Conservation (phyloP, 345 rosid genomes). For the Anacardium occidentale region DNA sequence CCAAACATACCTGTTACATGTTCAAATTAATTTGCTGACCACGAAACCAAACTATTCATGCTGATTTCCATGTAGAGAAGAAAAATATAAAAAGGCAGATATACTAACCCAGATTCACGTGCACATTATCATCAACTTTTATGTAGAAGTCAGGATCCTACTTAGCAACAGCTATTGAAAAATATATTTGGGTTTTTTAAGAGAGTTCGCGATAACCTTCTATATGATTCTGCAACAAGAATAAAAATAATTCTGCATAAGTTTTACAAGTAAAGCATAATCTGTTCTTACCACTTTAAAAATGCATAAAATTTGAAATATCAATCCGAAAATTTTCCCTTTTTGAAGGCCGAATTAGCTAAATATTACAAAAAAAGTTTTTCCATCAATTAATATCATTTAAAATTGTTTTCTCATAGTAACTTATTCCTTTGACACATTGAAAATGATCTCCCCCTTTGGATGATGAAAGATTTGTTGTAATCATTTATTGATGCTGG, state of each 20-base stretch:
- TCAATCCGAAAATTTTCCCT: not conserved
- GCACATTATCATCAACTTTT: constrained; percentile 80
- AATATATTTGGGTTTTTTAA: constrained; percentile 66
- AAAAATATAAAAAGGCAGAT: constrained; percentile 2
- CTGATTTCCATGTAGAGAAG: constrained; percentile 16
- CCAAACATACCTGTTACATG: constrained; percentile 60
- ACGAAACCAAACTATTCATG: constrained; percentile 1
- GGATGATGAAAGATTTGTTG: not conserved
- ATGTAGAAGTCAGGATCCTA: constrained; percentile 88
- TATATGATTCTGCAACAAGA: constrained; percentile 60
- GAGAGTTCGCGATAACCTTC: constrained; percentile 79
- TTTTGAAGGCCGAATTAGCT: not conserved
- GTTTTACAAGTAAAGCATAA: not conserved
- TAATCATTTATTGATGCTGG: not conserved
- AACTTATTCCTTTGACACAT: not conserved
- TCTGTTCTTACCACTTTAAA: not conserved
- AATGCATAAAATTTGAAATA: not conserved
- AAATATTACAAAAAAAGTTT: not conserved
- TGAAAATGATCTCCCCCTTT: not conserved
- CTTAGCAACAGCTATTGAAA: constrained; percentile 59
- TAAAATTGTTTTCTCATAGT: not conserved
- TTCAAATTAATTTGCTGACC: constrained; percentile 19
- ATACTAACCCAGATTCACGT: constrained; percentile 86
- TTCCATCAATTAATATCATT: not conserved
- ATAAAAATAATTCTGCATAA: constrained; percentile 7